phyloP scores from a whole-genome alignment of 176 grass and related monocot genomes.

The Hyparrhenia diplandra region DNA sequence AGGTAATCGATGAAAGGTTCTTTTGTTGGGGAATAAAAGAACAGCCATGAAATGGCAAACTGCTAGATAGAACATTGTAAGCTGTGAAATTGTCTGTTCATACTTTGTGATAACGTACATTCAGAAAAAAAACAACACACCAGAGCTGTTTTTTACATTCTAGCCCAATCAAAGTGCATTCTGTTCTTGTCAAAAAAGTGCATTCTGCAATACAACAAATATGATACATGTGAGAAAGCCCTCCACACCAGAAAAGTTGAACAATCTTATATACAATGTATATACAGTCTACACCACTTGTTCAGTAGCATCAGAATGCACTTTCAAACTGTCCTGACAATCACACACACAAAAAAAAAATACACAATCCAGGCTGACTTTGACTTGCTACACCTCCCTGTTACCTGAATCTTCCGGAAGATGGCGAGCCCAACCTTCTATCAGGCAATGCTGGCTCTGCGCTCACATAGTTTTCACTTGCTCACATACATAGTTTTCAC shows the following conservation, averaged over 20 bases:
- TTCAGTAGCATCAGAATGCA: conserved; percentile 2
- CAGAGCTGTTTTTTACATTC: background rate
- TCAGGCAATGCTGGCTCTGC: background rate
- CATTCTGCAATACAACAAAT: conserved; percentile 1
- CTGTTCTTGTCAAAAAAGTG: background rate
- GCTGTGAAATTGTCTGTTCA: background rate
- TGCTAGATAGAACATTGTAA: background rate
- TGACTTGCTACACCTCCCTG: background rate
- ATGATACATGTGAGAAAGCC: conserved; percentile 12
- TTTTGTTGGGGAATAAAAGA: conserved; percentile 8
- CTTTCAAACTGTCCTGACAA: background rate
- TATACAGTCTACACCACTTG: conserved; percentile 3
- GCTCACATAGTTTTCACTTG: background rate
- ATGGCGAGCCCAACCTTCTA: background rate
- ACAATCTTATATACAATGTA: background rate
- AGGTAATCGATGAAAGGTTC: conserved; percentile 26
- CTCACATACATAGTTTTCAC: too few species aligned
- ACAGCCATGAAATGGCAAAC: background rate
- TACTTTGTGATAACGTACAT: background rate
- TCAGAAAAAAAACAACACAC: conserved; percentile 11
- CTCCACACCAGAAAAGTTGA: background rate
- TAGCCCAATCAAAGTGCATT: background rate
- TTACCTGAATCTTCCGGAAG: conserved; percentile 24
- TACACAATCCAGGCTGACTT: background rate
- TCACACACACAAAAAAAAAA: background rate